Conservation (phyloP, 805 yeast genomes). For the Pichia thaimueangensis region DNA sequence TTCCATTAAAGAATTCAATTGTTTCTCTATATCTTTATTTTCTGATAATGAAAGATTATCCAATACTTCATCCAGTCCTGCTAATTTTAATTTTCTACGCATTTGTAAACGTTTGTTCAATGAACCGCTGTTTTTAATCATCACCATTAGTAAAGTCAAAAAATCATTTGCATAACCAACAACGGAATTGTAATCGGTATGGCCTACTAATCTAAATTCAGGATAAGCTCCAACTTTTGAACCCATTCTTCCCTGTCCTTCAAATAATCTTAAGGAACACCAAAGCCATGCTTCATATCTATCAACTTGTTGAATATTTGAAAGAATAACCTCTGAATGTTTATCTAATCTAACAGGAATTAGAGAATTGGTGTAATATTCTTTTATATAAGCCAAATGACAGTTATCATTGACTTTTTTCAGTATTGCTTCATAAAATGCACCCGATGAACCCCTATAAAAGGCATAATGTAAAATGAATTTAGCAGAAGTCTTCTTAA, state of each 20-base stretch:
- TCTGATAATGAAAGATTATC: slow-evolving; percentile 34
- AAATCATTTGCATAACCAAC: slow-evolving; percentile 48
- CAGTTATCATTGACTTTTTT: slow-evolving; percentile 30
- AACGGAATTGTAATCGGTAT: slow-evolving; percentile 54
- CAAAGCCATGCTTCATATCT: slow-evolving; percentile 32
- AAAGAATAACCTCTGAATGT: slow-evolving; percentile 22
- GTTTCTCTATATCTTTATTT: slow-evolving; percentile 37
- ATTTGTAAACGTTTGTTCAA: slow-evolving; percentile 40
- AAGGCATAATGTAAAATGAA: slow-evolving; percentile 51
- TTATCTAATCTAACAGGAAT: slow-evolving; percentile 21
- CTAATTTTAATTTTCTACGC: slow-evolving; percentile 38
- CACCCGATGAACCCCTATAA: slow-evolving; percentile 19
- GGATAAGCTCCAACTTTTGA: slow-evolving; percentile 90
- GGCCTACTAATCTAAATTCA: slow-evolving; percentile 54
- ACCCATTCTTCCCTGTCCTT: slow-evolving; percentile 83
- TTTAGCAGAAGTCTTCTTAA: slow-evolving; percentile 80
- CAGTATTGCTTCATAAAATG: slow-evolving; percentile 21
- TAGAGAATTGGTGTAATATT: slow-evolving; percentile 18
- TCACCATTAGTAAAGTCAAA: slow-evolving; percentile 43
- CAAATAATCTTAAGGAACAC: slow-evolving; percentile 25
- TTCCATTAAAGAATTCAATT: slow-evolving; percentile 35
- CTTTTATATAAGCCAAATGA: slow-evolving; percentile 26
- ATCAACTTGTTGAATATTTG: slow-evolving; percentile 21
- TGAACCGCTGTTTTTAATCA: slow-evolving; percentile 34
- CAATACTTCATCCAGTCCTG: slow-evolving; percentile 36